A percentile compares a stretch with the other conserved stretches of the same genome.
Evolutionary conservation across 768 basidiomycete genomes (phyloP).

Genomic region (Suillus occidentalis): DNA sequence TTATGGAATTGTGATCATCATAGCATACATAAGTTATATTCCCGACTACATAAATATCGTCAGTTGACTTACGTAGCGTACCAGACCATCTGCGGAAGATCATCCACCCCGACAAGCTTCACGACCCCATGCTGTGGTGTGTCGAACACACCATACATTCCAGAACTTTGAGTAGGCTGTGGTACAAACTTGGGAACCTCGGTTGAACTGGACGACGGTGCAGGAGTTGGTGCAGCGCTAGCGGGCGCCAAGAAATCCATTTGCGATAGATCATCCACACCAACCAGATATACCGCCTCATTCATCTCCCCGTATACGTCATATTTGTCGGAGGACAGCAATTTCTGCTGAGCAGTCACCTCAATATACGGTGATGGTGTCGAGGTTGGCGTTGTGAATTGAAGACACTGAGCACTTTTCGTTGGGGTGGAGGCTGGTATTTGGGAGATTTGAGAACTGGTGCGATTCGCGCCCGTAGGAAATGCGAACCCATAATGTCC

Average conservation of each 20-base stretch:
- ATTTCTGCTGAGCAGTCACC: conserved; percentile 15
- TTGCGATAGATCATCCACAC: conserved; percentile 19
- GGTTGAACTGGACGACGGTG: not conserved
- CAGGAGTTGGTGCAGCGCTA: not conserved
- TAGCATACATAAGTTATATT: not conserved
- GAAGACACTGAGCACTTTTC: conserved; percentile 25
- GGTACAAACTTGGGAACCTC: not conserved
- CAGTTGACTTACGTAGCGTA: not conserved
- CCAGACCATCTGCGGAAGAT: conserved; percentile 17
- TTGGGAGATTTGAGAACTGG: conserved; percentile 28
- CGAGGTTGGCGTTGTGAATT: conserved; percentile 27
- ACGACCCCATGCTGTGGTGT: conserved; percentile 12
- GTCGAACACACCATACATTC: conserved; percentile 21
- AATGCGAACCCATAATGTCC: conserved; percentile 35
- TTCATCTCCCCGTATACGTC: conserved; percentile 19
- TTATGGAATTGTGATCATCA: not conserved
- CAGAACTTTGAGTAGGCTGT: not conserved
- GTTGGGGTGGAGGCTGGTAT: conserved; percentile 28
- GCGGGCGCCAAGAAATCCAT: not conserved
- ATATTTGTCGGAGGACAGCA: conserved; percentile 13
- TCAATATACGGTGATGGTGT: conserved; percentile 22
- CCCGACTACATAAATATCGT: not conserved
- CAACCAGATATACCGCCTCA: conserved; percentile 16
- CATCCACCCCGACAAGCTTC: conserved; percentile 16
- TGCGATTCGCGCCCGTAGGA: conserved; percentile 27